Conservation (phyloP, 108 stramenopile genomes). For the Stephanodiscus triporus region DNA sequence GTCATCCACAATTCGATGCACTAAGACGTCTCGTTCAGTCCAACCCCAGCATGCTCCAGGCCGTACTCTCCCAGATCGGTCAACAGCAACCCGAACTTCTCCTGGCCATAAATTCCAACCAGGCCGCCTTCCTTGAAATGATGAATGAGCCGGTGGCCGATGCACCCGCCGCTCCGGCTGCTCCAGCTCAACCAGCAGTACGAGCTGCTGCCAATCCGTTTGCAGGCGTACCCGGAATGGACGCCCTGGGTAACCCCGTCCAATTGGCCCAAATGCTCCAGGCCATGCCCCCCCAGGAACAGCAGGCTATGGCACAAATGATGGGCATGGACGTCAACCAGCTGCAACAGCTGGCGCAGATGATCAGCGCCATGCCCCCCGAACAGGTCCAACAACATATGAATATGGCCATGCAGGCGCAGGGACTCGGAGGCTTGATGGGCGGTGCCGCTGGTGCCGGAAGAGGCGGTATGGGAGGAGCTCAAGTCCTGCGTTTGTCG, state of each 20-base stretch:
- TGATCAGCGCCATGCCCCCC: conserved; percentile 92
- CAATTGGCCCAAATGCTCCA: conserved; percentile 89
- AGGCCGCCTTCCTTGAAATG: conserved; percentile 91
- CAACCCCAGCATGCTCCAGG: conserved; percentile 88
- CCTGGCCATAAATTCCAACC: conserved; percentile 92
- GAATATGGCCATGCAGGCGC: conserved; percentile 77
- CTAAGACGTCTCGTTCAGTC: conserved; percentile 91
- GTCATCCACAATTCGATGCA: conserved; percentile 94
- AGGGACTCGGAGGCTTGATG: conserved; percentile 53
- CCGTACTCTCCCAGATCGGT: conserved; percentile 92
- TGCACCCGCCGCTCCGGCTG: conserved; percentile 31
- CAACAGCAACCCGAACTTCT: conserved; percentile 91
- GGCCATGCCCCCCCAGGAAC: conserved; percentile 85
- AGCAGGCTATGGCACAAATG: conserved; percentile 89
- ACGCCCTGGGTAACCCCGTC: conserved; percentile 79
- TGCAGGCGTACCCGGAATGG: conserved; percentile 63
- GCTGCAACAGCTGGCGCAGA: conserved; percentile 86
- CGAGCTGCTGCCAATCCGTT: conserved; percentile 44
- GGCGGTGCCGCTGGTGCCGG: conserved; percentile 46
- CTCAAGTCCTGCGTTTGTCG: conserved; percentile 81
- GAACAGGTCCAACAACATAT: conserved; percentile 92
- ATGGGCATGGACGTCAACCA: conserved; percentile 95
- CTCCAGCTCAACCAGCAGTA: conserved; percentile 35
- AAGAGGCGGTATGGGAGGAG: conserved; percentile 61
- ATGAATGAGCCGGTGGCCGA: conserved; percentile 97